Evolutionary conservation across 164 flowering plant species (phyloP).

Genomic region (Protea cynaroides): DNA sequence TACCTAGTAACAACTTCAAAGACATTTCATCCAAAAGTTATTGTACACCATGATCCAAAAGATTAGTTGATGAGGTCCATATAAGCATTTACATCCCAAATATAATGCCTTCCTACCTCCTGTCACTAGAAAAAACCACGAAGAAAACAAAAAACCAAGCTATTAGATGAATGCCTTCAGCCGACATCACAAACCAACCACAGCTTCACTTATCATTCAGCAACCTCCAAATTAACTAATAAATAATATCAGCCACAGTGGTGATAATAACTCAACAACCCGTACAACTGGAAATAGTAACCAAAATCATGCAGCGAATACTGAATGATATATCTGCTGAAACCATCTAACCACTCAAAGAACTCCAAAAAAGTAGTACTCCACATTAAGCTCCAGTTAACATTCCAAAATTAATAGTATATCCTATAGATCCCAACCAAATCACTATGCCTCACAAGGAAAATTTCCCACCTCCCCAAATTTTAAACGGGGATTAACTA

Average conservation of each 20-base stretch:
- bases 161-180: neutral
- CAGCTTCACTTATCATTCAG: neutral
- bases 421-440: neutral
- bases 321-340: neutral
- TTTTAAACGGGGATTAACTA: neutral
- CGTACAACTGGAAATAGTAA: neutral
- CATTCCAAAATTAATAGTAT: neutral
- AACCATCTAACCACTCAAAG: neutral
- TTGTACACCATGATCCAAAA: neutral
- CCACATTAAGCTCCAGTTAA: neutral
- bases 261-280: neutral
- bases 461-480: neutral
- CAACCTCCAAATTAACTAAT: neutral
- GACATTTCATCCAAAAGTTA: conserved; percentile 4
- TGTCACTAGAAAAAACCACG: neutral
- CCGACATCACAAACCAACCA: neutral
- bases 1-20: neutral
- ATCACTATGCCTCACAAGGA: neutral
- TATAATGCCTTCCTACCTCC: neutral
- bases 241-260: neutral
- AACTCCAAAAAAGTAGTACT: neutral
- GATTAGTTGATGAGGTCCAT: neutral
- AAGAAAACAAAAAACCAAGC: neutral
- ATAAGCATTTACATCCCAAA: neutral
- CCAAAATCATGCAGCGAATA: neutral